Percentiles rank a stretch among this genome's conserved stretches.
phyloP scores from a whole-genome alignment of 257 asterid species.

The Salvia miltiorrhiza region DNA sequence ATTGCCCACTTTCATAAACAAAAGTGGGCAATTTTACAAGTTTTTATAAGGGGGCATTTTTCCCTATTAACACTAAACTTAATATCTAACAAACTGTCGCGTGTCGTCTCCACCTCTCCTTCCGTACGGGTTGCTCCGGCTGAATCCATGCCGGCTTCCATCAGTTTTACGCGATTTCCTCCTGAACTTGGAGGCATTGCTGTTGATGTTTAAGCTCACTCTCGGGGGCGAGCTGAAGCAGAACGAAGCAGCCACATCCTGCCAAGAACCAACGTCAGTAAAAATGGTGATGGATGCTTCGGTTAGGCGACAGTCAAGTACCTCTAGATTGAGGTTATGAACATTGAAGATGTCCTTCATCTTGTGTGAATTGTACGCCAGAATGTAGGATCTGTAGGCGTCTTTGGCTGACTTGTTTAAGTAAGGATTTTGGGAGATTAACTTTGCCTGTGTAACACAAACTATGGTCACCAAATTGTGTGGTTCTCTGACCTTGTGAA shows the following conservation, averaged over 20 bases:
- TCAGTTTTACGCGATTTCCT: constrained; percentile 42
- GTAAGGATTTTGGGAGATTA: constrained; percentile 67
- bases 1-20: no score
- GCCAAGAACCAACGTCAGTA: constrained; percentile 9
- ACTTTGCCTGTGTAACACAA: constrained; percentile 51
- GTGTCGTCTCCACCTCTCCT: constrained; percentile 43
- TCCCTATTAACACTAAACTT: no score
- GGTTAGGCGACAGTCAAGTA: constrained; percentile 14
- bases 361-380: constrained; percentile 87
- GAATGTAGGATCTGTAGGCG: constrained; percentile 81
- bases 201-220: constrained; percentile 69
- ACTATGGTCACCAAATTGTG: no score
- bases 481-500: no score
- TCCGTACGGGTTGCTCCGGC: constrained; percentile 61
- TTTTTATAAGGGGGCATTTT: no score
- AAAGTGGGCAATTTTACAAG: no score
- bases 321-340: constrained; percentile 84
- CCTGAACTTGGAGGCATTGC: constrained; percentile 75
- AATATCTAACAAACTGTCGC: constrained; percentile 63
- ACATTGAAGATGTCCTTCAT: constrained; percentile 91
- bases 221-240: constrained; percentile 77
- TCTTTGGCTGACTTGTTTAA: constrained; percentile 89
- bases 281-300: neutral
- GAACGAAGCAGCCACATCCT: constrained; percentile 95
- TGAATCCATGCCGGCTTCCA: constrained; percentile 66